Evolutionary conservation across 1,139 yeast genomes (phyloP).

Genomic region (Candida albicans): DNA sequence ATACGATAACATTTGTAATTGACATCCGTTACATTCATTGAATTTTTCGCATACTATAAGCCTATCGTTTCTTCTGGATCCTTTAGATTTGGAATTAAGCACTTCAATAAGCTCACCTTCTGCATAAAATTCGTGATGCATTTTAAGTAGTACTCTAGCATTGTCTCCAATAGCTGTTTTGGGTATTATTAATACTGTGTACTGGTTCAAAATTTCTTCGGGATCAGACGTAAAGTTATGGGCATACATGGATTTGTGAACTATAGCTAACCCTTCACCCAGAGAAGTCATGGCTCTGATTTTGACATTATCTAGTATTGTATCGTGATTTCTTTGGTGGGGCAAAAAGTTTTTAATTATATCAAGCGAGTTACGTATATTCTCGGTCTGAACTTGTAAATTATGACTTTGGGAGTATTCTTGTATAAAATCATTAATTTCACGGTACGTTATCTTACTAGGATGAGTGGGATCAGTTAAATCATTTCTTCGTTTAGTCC

Average conservation of each 20-base stretch:
- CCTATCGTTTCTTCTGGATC: conserved; percentile 23
- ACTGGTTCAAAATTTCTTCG: conserved; percentile 16
- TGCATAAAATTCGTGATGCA: conserved; percentile 32
- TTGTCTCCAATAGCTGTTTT: conserved; percentile 41
- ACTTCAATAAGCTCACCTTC: conserved; percentile 31
- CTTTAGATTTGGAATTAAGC: conserved; percentile 1
- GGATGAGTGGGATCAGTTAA: conserved; percentile 16
- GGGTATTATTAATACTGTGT: conserved; percentile 36
- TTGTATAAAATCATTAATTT: conserved; percentile 18
- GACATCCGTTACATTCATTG: conserved; percentile 62
- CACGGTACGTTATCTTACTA: conserved; percentile 8
- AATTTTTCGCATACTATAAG: conserved; percentile 65
- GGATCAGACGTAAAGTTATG: conserved; percentile 15
- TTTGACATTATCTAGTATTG: conserved; percentile 21
- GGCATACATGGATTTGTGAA: conserved; percentile 27
- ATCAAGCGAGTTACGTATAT: conserved; percentile 24
- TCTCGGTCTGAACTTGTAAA: conserved; percentile 13
- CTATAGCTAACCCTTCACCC: conserved; percentile 41
- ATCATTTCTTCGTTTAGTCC: conserved; percentile 14
- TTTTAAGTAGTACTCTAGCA: conserved; percentile 28
- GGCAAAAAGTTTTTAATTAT: conserved; percentile 29
- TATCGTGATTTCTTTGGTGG: conserved; percentile 17
- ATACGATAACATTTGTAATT: conserved; percentile 44
- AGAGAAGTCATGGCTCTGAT: conserved; percentile 32
- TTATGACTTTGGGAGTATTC: conserved; percentile 10